Base-by-base conservation (phyloP, 1,139 yeast species). In the Candida tetrigidarum region DNA sequence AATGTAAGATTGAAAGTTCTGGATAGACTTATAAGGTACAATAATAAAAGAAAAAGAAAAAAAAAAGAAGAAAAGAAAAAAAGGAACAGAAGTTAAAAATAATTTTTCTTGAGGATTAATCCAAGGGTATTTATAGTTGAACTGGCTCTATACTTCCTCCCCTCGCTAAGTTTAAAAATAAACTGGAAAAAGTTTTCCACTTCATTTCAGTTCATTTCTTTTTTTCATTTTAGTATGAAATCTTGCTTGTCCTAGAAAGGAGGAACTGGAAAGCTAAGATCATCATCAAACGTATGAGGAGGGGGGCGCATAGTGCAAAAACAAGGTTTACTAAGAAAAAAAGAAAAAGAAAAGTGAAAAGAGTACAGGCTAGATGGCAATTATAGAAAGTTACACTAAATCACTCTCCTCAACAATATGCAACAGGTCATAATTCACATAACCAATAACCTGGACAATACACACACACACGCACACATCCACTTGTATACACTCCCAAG, bases 21-120 rank as follows among this genome's bases (percentile, higher is more conserved):
- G n/a, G n/a, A n/a, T 11, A 36, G n/a, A 28, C 10, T 16, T 16
- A 30, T 10, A 30, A 30, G 18, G 22, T 19, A 19, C 5, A 36
- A 38, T 15, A 37, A 19, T 19, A 37, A 37, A 37, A 20, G 26
- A 27, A 5, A 34, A 32, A 29, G 38, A 37, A 35, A 32, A 33
- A 22, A 36, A n/a, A 18, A 29, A 20, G 37, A 39, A 37, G 22
- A 33, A 28, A 12, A 59, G 41, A 63, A 46, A 44, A 64, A 57
- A 51, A 58, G 60, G 12, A 28, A 28, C n/a, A n/a, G 12, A n/a
- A 5, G 11, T 30, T 3, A 30, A 30, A 16, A 30, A 11, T 16
- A 30, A 15, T 30, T 12, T 18, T n/a, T 28, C 5, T 10, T 3
- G 9, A 7, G 36, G 36, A 18, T 5, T 7, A 32, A 32, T 32